These are phyloP conservation scores for Penicillium robsamsonii DNA, from an alignment of 495 filamentous ascomycete species.

Conservation along the genomic window DNA sequence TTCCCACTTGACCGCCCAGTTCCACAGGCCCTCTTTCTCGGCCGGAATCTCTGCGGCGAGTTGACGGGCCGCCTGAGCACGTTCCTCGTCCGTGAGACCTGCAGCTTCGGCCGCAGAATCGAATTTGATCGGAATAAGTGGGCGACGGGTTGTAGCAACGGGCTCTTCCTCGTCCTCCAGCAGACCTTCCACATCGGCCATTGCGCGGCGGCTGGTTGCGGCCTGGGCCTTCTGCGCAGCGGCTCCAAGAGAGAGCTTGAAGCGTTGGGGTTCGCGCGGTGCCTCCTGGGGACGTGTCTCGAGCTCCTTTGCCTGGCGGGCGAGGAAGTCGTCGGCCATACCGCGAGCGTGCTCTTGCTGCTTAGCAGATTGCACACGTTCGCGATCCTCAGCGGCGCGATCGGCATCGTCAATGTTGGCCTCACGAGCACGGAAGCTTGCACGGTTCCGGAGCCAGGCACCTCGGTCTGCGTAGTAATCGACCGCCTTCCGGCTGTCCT, in stretches of 20 bases:
- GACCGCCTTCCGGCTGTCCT: constrained; percentile 66
- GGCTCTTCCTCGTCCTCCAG: constrained; percentile 91
- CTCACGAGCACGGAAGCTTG: constrained; percentile 68
- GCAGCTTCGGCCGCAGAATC: constrained; percentile 69
- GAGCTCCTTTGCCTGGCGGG: constrained; percentile 82
- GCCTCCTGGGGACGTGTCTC: constrained; percentile 51
- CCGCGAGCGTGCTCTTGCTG: constrained; percentile 76
- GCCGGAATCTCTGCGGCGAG: constrained; percentile 87
- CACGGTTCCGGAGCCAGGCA: constrained; percentile 80
- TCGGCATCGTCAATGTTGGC: constrained; percentile 75
- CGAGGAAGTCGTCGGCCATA: constrained; percentile 91
- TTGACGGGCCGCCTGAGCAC: constrained; percentile 71
- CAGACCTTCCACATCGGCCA: constrained; percentile 90
- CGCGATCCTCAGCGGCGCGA: constrained; percentile 71
- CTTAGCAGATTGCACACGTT: constrained; percentile 63
- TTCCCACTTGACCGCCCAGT: constrained; percentile 91
- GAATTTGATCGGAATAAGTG: constrained; percentile 89
- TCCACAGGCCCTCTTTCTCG: constrained; percentile 83
- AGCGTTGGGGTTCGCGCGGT: constrained; percentile 73
- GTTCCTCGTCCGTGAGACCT: constrained; percentile 78
- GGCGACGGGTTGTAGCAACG: constrained; percentile 67
- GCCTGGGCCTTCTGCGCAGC: constrained; percentile 79
- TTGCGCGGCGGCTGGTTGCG: constrained; percentile 70
- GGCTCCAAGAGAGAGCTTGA: constrained; percentile 90
- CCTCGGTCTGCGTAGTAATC: constrained; percentile 86